Evolutionary conservation across 805 yeast species (phyloP).

Genomic region (Debaryomyces castellii): DNA sequence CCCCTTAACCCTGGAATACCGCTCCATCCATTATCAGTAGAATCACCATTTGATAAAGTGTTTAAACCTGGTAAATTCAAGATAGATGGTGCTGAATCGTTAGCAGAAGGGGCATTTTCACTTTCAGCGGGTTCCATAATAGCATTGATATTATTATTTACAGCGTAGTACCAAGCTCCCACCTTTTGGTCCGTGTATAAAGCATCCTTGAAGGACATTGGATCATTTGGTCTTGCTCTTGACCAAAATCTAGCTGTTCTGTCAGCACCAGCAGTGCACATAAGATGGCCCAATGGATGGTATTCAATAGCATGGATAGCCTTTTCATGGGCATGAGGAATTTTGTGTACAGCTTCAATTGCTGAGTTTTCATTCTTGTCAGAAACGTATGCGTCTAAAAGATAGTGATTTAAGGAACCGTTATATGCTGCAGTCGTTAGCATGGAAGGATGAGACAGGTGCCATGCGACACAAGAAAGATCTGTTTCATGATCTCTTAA

Average conservation of each 20-base stretch:
- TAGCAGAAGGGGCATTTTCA: neutral
- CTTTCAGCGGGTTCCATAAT: constrained; percentile 27
- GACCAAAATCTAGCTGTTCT: constrained; percentile 93
- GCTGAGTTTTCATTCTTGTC: constrained; percentile 27
- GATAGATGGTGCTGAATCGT: constrained; percentile 4
- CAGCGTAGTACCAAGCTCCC: constrained; percentile 49
- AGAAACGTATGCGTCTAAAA: constrained; percentile 53
- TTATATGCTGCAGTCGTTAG: constrained; percentile 86
- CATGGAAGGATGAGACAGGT: constrained; percentile 79
- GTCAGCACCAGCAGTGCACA: constrained; percentile 93
- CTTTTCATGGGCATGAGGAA: constrained; percentile 93
- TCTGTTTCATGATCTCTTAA: constrained; percentile 83
- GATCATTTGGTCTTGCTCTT: constrained; percentile 87
- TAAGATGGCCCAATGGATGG: constrained; percentile 90
- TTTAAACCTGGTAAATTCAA: constrained; percentile 26
- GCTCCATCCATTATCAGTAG: constrained; percentile 9
- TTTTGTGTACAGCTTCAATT: constrained; percentile 50
- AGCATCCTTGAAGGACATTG: constrained; percentile 75
- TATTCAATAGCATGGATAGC: constrained; percentile 88
- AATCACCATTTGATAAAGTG: constrained; percentile 11
- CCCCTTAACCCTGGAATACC: constrained; percentile 17
- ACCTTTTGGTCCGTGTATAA: constrained; percentile 61
- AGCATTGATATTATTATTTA: constrained; percentile 45
- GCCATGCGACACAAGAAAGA: constrained; percentile 86
- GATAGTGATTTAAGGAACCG: constrained; percentile 80